Evolutionary conservation across 169 alveolate species (phyloP).

Genomic region (Eimeria brunetti): DNA sequence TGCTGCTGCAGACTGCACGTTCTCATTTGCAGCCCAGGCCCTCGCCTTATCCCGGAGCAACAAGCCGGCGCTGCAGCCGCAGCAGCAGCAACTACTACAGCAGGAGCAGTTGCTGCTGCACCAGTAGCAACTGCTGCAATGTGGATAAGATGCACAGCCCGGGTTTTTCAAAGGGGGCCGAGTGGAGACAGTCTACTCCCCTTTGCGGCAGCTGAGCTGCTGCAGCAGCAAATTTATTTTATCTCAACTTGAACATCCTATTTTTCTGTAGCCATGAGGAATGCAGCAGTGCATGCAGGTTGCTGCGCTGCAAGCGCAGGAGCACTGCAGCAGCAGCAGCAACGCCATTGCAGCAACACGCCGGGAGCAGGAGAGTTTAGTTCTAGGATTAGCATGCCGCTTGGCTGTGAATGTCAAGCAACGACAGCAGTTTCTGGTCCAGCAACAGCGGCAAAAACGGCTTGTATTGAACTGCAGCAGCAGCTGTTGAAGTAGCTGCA

Average conservation of each 20-base stretch:
- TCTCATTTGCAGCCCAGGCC: background rate
- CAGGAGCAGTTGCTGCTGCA: background rate
- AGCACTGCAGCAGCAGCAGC: too few relatives aligned
- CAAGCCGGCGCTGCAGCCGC: background rate
- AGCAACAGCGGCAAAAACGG: background rate
- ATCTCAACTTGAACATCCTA: background rate
- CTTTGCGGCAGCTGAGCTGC: background rate
- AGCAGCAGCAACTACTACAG: background rate
- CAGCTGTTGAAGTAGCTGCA: background rate
- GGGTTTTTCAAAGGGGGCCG: background rate
- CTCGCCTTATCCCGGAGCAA: background rate
- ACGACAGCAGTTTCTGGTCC: background rate
- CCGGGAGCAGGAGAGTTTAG: background rate
- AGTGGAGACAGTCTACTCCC: background rate
- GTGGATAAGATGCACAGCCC: background rate
- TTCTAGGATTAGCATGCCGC: background rate
- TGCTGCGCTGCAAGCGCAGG: too few relatives aligned
- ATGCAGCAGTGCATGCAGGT: background rate
- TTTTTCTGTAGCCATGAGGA: background rate
- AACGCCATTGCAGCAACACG: conserved; percentile 3
- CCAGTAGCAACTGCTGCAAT: background rate
- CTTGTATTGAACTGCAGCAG: background rate
- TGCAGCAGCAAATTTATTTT: background rate
- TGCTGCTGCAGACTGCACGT: background rate
- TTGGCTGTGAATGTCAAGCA: background rate